Evolutionary conservation across 257 asterid genomes (phyloP).

Genomic region (Capsicum rhomboideum): DNA sequence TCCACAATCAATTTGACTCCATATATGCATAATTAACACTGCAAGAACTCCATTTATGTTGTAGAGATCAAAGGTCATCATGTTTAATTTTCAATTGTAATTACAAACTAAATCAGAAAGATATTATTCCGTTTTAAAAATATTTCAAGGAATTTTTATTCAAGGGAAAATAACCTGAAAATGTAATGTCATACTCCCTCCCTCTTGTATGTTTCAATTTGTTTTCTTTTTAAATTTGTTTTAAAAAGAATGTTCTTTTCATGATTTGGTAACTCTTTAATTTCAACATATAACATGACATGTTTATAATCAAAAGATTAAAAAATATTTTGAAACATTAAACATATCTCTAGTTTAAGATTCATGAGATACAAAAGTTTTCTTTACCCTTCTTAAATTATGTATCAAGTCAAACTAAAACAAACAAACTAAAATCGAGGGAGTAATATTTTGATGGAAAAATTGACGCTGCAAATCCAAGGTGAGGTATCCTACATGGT

Average conservation of each 20-base stretch:
- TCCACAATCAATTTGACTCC: neutral
- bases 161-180: neutral
- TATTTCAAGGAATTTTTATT: neutral
- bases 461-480: too few relatives aligned
- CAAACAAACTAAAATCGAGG: too few relatives aligned
- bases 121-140: neutral
- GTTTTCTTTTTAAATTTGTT: neutral
- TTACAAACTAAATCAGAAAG: neutral
- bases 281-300: neutral
- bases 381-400: neutral
- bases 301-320: neutral
- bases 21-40: neutral
- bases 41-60: neutral
- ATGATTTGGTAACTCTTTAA: neutral
- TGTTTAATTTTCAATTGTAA: neutral
- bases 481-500: too few relatives aligned
- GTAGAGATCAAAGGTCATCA: neutral
- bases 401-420: neutral
- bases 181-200: too few relatives aligned
- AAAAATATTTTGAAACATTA: neutral
- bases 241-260: neutral
- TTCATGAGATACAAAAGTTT: neutral
- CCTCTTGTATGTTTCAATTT: neutral
- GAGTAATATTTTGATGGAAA: too few relatives aligned
- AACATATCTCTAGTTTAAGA: neutral